Conservation (phyloP, 352 stramenopile species). For the Globisporangium cylindrosporum region DNA sequence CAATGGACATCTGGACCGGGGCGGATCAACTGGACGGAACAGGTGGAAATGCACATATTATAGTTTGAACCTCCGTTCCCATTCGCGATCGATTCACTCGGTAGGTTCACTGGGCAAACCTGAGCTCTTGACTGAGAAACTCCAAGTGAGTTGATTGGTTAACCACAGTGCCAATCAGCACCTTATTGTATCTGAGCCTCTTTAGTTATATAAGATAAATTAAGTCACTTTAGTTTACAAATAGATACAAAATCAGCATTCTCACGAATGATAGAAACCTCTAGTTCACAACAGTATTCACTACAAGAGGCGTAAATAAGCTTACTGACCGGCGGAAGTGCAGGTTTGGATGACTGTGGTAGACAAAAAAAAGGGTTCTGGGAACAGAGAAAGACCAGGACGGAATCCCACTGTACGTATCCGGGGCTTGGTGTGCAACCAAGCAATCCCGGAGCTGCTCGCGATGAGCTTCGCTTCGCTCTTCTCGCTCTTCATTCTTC, state of each 20-base stretch:
- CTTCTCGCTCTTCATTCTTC: conserved; percentile 9
- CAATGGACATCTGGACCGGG: background rate
- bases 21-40: background rate
- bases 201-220: background rate
- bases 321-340: background rate
- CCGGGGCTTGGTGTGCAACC: background rate
- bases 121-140: background rate
- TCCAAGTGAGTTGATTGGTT: background rate
- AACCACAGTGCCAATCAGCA: background rate
- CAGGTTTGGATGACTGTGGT: background rate
- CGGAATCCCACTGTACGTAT: background rate
- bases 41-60: background rate
- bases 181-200: background rate
- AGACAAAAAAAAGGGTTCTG: background rate
- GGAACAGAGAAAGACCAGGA: background rate
- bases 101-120: background rate
- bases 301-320: background rate
- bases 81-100: background rate
- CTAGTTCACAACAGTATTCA: background rate
- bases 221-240: background rate
- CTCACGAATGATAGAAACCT: background rate
- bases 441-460: background rate
- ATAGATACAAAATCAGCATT: too few species aligned
- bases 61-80: too few species aligned
- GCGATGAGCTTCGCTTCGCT: background rate